A percentile compares a stretch with the other conserved stretches of the same genome.
These are phyloP conservation scores for Piper betle DNA, from an alignment of 164 flowering plant genomes.

Conservation along the genomic window DNA sequence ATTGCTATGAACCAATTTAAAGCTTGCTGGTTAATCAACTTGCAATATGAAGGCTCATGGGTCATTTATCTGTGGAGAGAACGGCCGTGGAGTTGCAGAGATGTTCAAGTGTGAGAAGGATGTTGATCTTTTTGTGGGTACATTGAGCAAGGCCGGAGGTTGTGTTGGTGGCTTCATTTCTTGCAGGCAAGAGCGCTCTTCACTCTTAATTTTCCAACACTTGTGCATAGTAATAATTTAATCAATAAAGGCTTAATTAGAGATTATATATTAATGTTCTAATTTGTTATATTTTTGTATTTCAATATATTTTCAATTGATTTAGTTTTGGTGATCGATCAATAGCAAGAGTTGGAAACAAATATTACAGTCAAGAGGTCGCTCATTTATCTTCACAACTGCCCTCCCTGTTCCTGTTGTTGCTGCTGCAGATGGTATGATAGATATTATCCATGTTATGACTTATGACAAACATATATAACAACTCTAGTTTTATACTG, in stretches of 20 bases:
- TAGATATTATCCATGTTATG: no score
- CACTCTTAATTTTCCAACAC: not conserved
- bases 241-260: no score
- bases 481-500: not conserved
- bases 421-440: conserved; percentile 82
- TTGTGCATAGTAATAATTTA: no score
- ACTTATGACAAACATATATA: no score
- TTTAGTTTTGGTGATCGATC: not conserved
- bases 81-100: conserved; percentile 91
- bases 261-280: no score
- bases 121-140: conserved; percentile 80
- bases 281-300: no score
- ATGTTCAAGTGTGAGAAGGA: conserved; percentile 60
- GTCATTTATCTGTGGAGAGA: conserved; percentile 77
- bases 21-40: not conserved
- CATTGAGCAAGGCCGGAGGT: conserved; percentile 92
- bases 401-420: conserved; percentile 60
- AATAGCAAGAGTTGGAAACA: conserved; percentile 85
- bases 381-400: conserved; percentile 91
- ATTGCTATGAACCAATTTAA: no score
- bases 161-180: conserved; percentile 93
- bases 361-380: conserved; percentile 74
- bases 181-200: conserved; percentile 57
- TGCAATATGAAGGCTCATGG: conserved; percentile 26
- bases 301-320: not conserved